Evolutionary conservation across 306 rosid genomes (phyloP).

Genomic region (Pterocarpus santalinus): DNA sequence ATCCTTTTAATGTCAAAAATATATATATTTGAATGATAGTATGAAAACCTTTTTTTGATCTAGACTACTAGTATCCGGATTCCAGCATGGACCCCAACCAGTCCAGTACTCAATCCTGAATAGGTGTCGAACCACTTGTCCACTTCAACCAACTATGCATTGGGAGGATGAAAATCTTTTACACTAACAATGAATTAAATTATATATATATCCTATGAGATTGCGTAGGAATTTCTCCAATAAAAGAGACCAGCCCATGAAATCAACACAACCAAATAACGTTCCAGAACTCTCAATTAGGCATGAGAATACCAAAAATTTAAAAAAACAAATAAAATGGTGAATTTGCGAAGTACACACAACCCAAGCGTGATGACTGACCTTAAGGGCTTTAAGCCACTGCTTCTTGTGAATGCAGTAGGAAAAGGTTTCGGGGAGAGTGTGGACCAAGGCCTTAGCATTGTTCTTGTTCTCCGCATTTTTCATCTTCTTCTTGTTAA

Average conservation of each 20-base stretch:
- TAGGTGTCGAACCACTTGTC: too few species aligned
- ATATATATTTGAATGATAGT: too few species aligned
- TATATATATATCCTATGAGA: background rate
- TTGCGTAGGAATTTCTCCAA: background rate
- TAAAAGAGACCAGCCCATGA: background rate
- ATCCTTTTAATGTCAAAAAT: too few species aligned
- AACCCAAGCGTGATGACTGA: constrained; percentile 15
- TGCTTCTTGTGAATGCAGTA: constrained; percentile 64
- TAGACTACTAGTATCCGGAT: too few species aligned
- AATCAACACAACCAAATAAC: background rate
- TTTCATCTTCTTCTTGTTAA: constrained; percentile 67
- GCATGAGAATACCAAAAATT: background rate
- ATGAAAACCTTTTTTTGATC: too few species aligned
- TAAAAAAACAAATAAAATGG: background rate
- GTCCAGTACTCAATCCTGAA: too few species aligned
- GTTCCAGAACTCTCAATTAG: background rate
- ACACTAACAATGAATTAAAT: background rate
- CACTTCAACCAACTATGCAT: too few species aligned
- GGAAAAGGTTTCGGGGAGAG: constrained; percentile 77
- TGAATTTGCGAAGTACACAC: background rate
- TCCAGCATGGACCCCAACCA: too few species aligned
- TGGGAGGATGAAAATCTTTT: too few species aligned
- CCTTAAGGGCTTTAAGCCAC: constrained; percentile 85
- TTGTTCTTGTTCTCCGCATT: constrained; percentile 57
- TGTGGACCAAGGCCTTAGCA: constrained; percentile 75